Conservation (phyloP, 345 rosid genomes). For the Jatropha curcas region DNA sequence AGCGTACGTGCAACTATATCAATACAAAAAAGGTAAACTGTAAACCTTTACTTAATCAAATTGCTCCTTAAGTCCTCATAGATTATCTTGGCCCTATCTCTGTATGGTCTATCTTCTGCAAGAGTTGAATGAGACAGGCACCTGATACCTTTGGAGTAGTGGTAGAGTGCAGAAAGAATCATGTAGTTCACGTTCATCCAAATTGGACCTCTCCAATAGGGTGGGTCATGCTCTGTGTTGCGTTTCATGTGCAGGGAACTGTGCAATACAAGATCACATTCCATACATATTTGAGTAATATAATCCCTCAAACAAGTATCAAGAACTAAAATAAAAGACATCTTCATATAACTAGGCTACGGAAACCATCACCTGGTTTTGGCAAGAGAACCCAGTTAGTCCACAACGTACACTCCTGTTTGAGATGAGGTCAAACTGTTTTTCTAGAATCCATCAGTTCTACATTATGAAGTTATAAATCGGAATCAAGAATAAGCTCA, state of each 20-base stretch:
- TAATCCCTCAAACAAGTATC: not conserved
- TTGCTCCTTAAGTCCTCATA: conserved; percentile 64
- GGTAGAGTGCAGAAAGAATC: conserved; percentile 80
- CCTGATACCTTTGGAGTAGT: conserved; percentile 70
- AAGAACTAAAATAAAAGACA: not conserved
- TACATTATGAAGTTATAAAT: conserved; percentile 19
- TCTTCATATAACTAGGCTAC: not conserved
- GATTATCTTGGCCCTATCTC: conserved; percentile 55
- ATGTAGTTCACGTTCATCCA: conserved; percentile 95
- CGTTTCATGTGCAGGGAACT: conserved; percentile 90
- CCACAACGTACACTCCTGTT: conserved; percentile 69
- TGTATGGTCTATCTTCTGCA: conserved; percentile 77
- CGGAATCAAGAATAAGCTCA: not conserved
- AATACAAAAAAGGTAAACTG: not conserved
- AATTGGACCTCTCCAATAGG: conserved; percentile 95
- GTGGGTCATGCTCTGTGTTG: conserved; percentile 85
- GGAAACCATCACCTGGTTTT: conserved; percentile 61
- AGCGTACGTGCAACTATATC: not conserved
- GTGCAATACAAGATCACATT: conserved; percentile 16
- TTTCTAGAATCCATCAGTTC: conserved; percentile 80
- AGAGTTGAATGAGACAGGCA: not conserved
- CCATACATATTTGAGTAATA: not conserved
- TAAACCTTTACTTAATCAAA: conserved; percentile 57
- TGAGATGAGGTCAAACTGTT: conserved; percentile 86
- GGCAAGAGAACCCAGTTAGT: conserved; percentile 93